Evolutionary conservation across 148 eudicot genomes (phyloP).

Genomic region (Chenopodium quinoa): DNA sequence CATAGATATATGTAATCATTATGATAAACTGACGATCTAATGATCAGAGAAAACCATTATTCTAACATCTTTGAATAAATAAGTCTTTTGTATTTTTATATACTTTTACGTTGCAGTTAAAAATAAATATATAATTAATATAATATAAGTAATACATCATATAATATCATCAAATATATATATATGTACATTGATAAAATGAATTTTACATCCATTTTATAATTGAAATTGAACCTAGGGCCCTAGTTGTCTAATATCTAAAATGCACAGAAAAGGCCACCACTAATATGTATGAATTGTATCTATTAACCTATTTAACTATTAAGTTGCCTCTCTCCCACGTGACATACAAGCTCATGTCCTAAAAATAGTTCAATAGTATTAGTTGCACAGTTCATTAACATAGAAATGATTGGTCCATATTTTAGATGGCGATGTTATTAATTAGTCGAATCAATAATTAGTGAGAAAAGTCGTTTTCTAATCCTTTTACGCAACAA

Average conservation of each 20-base stretch:
- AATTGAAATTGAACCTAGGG: background rate
- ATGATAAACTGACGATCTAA: too few species aligned
- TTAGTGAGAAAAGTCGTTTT: background rate
- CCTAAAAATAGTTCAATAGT: background rate
- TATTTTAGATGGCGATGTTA: background rate
- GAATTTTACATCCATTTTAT: too few species aligned
- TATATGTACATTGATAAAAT: too few species aligned
- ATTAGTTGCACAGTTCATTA: background rate
- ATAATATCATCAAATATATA: too few species aligned
- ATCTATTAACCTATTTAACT: background rate
- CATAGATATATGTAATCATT: too few species aligned
- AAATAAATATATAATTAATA: too few species aligned
- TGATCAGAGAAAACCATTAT: too few species aligned
- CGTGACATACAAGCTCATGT: background rate
- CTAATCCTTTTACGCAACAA: background rate
- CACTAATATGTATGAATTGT: background rate
- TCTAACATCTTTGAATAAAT: too few species aligned
- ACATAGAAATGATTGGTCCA: background rate
- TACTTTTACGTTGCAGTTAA: too few species aligned
- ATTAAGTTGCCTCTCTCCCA: constrained; percentile 5
- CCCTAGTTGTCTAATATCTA: constrained; percentile 11
- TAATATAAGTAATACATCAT: too few species aligned
- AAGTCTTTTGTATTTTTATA: too few species aligned
- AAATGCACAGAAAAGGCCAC: background rate
- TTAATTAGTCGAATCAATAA: background rate